Conservation (phyloP, 805 yeast species). For the Aciculoconidium aculeatum region DNA sequence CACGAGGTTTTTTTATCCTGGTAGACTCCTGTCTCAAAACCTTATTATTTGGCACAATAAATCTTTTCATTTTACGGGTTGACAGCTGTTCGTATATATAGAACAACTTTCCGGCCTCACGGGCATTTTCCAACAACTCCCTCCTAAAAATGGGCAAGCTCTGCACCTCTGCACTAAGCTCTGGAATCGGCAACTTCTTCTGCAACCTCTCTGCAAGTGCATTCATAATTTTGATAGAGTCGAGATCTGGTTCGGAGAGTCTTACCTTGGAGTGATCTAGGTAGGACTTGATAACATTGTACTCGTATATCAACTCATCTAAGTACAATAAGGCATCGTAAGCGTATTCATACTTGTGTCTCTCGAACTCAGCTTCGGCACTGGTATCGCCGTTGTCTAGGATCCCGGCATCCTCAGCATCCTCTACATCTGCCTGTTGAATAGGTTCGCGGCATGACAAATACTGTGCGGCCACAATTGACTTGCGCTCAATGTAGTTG, state of each 20-base stretch:
- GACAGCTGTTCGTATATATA: conserved; percentile 8
- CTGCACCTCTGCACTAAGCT: conserved; percentile 15
- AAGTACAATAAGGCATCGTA: conserved; percentile 17
- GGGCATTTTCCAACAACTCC: conserved; percentile 23
- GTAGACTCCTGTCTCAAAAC: too few relatives aligned
- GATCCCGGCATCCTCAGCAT: too few relatives aligned
- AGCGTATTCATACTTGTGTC: conserved; percentile 8
- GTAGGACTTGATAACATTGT: conserved; percentile 19
- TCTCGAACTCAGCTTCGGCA: too few relatives aligned
- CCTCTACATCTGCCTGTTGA: conserved; percentile 6
- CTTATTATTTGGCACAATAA: too few relatives aligned
- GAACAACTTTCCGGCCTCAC: conserved; percentile 26
- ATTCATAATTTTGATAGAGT: conserved; percentile 13
- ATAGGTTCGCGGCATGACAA: conserved; percentile 9
- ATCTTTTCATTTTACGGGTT: conserved; percentile 1
- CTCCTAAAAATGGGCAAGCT: conserved; percentile 24
- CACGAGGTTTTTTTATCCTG: too few relatives aligned
- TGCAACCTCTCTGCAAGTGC: conserved; percentile 14
- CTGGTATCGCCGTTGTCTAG: too few relatives aligned
- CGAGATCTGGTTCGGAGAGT: conserved; percentile 5
- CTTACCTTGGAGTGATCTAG: conserved; percentile 14
- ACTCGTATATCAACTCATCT: conserved; percentile 23
- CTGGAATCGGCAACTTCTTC: conserved; percentile 17
- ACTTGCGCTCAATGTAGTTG: conserved; percentile 14
- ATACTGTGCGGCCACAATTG: conserved; percentile 10